phyloP scores from a whole-genome alignment of 1,284 basidiomycete genomes.

The Porogramme epimiltina region DNA sequence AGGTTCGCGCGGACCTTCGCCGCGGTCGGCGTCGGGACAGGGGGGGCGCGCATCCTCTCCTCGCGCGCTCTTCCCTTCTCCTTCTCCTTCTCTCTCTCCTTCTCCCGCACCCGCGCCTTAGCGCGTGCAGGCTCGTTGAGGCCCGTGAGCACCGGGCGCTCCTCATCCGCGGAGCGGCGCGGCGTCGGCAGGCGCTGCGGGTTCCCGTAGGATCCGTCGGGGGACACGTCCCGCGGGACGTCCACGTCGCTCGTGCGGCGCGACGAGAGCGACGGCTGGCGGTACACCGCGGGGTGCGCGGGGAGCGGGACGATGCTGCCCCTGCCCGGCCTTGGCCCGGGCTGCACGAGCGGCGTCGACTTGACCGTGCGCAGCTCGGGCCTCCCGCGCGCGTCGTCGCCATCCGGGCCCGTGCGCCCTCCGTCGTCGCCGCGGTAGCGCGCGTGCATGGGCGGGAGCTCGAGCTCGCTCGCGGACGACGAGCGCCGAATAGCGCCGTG shows the following conservation, averaged over 20 bases:
- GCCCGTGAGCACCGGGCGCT: not conserved
- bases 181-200: conserved; percentile 5
- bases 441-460: not conserved
- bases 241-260: conserved; percentile 10
- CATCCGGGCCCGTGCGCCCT: not conserved
- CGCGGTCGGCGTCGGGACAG: not conserved
- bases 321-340: not conserved
- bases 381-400: not conserved
- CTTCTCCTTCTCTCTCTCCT: not conserved
- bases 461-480: not conserved
- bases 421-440: not conserved
- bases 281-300: not conserved
- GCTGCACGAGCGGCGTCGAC: conserved; percentile 6
- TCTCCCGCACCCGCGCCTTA: not conserved
- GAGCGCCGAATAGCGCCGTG: not conserved
- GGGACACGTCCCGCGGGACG: conserved; percentile 17
- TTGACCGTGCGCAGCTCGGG: conserved; percentile 5
- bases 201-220: conserved; percentile 4
- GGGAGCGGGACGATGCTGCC: not conserved
- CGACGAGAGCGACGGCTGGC: not conserved
- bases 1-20: not conserved
- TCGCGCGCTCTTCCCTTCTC: not conserved
- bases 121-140: not conserved
- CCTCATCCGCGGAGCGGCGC: conserved; percentile 4
- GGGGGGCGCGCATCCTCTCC: not conserved